Evolutionary conservation across 2,329 filamentous ascomycete species (phyloP).

Genomic region (Penicillium corylophilum): DNA sequence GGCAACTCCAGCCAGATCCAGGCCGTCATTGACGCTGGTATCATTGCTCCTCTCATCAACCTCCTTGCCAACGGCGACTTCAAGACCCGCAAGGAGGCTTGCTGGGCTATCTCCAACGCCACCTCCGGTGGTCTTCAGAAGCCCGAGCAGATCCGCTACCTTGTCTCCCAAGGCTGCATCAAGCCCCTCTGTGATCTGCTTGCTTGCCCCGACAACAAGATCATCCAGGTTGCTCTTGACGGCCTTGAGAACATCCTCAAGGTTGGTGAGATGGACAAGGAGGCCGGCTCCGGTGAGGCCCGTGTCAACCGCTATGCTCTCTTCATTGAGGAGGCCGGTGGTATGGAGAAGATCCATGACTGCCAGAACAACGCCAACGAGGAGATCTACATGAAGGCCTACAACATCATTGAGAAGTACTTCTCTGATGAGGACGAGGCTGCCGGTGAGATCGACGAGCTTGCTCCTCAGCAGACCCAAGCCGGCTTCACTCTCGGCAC

Average conservation of each 20-base stretch:
- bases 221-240: conserved; percentile 97
- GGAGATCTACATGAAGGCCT: conserved; percentile 99
- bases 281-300: conserved; percentile 59
- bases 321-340: conserved; percentile 97
- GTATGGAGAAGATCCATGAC: conserved; percentile 99
- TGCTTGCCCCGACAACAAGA: conserved; percentile 98
- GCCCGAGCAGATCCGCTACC: conserved; percentile 95
- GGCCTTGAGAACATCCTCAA: conserved; percentile 99
- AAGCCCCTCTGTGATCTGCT: conserved; percentile 95
- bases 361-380: conserved; percentile 99
- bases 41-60: conserved; percentile 94
- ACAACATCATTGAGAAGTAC: conserved; percentile 99
- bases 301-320: conserved; percentile 91
- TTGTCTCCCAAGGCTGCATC: conserved; percentile 92
- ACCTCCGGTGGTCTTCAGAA: conserved; percentile 97
- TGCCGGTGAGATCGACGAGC: conserved; percentile 73
- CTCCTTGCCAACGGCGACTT: conserved; percentile 94
- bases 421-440: conserved; percentile 96
- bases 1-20: conserved; percentile 98
- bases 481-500: conserved; percentile 69
- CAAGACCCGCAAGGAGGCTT: conserved; percentile 98
- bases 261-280: conserved; percentile 98
- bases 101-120: conserved; percentile 99
- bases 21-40: conserved; percentile 92
- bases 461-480: conserved; percentile 69